Conservation (phyloP, 2,329 filamentous ascomycete genomes). For the Aotearoamyces nothofagi region DNA sequence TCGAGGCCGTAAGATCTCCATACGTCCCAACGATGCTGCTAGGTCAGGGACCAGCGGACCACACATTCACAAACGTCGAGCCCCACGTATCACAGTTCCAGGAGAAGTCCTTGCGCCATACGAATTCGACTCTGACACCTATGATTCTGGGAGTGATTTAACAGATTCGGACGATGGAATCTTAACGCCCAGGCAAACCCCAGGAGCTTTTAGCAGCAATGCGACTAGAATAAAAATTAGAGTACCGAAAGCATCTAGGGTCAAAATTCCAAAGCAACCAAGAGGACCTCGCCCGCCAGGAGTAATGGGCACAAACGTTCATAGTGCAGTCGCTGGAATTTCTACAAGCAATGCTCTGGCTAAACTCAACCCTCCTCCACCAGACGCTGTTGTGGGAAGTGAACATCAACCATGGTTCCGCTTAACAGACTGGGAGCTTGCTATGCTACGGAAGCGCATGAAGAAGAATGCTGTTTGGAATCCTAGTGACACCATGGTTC, state of each 20-base stretch:
- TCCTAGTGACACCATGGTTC: constrained; percentile 75
- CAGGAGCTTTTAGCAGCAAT: constrained; percentile 7
- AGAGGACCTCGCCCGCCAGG: constrained; percentile 16
- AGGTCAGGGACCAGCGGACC: constrained; percentile 19
- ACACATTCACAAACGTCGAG: constrained; percentile 14
- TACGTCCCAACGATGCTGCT: constrained; percentile 28
- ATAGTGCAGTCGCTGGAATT: constrained; percentile 20
- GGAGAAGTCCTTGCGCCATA: constrained; percentile 52
- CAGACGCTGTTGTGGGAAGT: constrained; percentile 41
- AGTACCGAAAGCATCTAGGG: constrained; percentile 7
- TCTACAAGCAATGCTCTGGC: constrained; percentile 21
- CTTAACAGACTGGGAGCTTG: constrained; percentile 48
- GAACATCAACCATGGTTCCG: constrained; percentile 48
- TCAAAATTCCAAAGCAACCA: constrained; percentile 12
- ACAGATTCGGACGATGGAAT: constrained; percentile 20
- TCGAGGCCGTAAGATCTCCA: constrained; percentile 30
- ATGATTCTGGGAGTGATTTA: constrained; percentile 21
- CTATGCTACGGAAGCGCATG: constrained; percentile 66
- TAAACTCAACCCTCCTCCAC: constrained; percentile 38
- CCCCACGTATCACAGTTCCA: constrained; percentile 45
- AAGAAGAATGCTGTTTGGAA: constrained; percentile 85
- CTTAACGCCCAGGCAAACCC: constrained; percentile 11
- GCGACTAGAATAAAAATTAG: constrained; percentile 15
- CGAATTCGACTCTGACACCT: constrained; percentile 45
- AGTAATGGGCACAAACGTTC: constrained; percentile 20